These are phyloP conservation scores for Blakeslea trispora DNA, from an alignment of 371 early-diverging fungal species.

Conservation along the genomic window DNA sequence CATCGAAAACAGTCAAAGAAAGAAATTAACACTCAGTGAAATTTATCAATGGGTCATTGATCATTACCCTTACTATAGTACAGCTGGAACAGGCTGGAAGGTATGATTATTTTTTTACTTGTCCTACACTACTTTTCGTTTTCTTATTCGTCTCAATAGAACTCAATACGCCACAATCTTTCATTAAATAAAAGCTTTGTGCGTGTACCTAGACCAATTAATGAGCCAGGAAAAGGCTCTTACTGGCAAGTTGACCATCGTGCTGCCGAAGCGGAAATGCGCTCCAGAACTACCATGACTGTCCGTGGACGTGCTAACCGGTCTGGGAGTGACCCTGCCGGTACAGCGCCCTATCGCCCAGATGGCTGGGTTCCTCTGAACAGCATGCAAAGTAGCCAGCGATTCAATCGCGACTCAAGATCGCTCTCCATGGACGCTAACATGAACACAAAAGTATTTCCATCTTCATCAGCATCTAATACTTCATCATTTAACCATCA, in stretches of 20 bases:
- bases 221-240: constrained; percentile 96
- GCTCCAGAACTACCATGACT: constrained; percentile 20
- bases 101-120: constrained; percentile 34
- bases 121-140: constrained; percentile 1
- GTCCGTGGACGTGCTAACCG: constrained; percentile 24
- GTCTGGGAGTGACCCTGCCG: constrained; percentile 26
- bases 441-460: constrained; percentile 11
- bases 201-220: constrained; percentile 82
- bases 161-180: constrained; percentile 97
- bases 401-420: constrained; percentile 22
- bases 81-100: constrained; percentile 83
- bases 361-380: constrained; percentile 3
- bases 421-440: constrained; percentile 23
- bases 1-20: constrained; percentile 67
- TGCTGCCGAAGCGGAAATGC: constrained; percentile 29
- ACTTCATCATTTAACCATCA: constrained; percentile 1
- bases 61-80: constrained; percentile 75
- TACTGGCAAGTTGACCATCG: constrained; percentile 83
- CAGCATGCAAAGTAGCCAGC: constrained; percentile 1
- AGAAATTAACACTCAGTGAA: constrained; percentile 81
- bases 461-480: not conserved
- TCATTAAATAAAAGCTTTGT: constrained; percentile 92
- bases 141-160: constrained; percentile 47
- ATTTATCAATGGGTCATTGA: constrained; percentile 90
- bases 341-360: constrained; percentile 19